Evolutionary conservation across 306 rosid species (phyloP), one percentile per base, ranked within the genome.

Genomic region (Prunus padus): DNA sequence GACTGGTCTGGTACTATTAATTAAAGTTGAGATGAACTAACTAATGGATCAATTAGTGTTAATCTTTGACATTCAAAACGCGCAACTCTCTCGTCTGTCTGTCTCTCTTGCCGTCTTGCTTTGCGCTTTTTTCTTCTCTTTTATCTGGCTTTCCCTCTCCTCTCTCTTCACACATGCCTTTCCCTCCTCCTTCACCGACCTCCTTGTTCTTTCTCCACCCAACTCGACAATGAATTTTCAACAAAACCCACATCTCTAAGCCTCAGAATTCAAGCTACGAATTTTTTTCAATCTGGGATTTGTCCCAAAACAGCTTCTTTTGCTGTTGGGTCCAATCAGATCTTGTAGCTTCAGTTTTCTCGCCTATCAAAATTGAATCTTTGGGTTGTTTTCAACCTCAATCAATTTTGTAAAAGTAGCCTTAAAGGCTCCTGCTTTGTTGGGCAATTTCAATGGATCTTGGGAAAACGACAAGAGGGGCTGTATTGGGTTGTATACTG

Each of bases 381-480:
- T 61, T 20, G 30, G 30, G 3, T 60, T 51, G 44, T 11, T 8
- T 42, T 59, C 25, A 19, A 72, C 25, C 56, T 25, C 26, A 42
- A 16, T 37, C 42, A 46, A 15, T 30, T 62, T 33, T 33, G 44
- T 15, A 16, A 51, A 51, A 51, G 57, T 5, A 7, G 2, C 23
- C 22, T 10, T 18, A 13, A 64, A 64, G 69, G 19, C 11, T 64
- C 3, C 26, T 4, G 14, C 25, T 64, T 64, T 64, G 3, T 19
- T 33, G 57, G 57, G 42, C 30, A 15, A 62, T 59, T 44, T 23
- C 20, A 26, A 86, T 86, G 99, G 97, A 80, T 89, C 89, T 79
- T 54, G 61, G 70, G 14, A 74, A 71, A 10, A 72, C 18, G 6
- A 11, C 59, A 61, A 44, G 80, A 67, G 56, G 83, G 19, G 67